Base-by-base conservation (phyloP, 225 moss, liverwort and hornwort genomes). In the Bryum argenteum region DNA sequence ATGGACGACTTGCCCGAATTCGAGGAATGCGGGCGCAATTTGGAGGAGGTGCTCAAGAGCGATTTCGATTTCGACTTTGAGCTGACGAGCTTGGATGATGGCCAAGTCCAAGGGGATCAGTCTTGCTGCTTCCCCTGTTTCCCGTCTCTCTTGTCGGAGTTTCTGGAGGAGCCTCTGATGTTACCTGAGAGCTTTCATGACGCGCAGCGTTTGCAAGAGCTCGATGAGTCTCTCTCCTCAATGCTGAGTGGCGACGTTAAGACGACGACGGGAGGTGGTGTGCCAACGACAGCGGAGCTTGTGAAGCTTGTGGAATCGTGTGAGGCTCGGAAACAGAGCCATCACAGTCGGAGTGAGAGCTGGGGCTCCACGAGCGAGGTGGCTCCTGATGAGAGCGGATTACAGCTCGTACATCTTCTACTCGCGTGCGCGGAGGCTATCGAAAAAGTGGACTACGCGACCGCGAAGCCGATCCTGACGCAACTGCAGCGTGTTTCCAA, bases 391-490 rank as follows among this genome's bases (percentile, higher is more conserved):
- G 80, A 91, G 67, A 87, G 79, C 14, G 95, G 95, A 28, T 71
- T 95, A 20, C 95, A 90, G 51, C 83, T 95, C 23, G 95, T 95
- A 50, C 95, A 95, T 67, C 78, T 95, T 26, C 77, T 95, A 6
- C 77, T 95, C 5, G 92, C 91, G 0, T 91, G 86, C n/a, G 95
- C 95, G 2, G 92, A 91, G 37, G 91, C 95, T 1, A 74, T 91
- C 15, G 92, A 88, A 15, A 74, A 79, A 61, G 24, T 76, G n/a
- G 87, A 95, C 58, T 77, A 65, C n/a, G 82, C 78, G 41, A 83
- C 83, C 6, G 91, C 89, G 23, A 83, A 72, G 54, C 80, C 80
- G 38, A 86, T 95, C 59, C 80, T 95, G 11, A 65, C 73, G 17
- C 95, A 85, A 14, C 85, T 95, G 21, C 79, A 80, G 50, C 84